phyloP scores from a whole-genome alignment of 2,329 filamentous ascomycete species.

The Paraphoma sp. region DNA sequence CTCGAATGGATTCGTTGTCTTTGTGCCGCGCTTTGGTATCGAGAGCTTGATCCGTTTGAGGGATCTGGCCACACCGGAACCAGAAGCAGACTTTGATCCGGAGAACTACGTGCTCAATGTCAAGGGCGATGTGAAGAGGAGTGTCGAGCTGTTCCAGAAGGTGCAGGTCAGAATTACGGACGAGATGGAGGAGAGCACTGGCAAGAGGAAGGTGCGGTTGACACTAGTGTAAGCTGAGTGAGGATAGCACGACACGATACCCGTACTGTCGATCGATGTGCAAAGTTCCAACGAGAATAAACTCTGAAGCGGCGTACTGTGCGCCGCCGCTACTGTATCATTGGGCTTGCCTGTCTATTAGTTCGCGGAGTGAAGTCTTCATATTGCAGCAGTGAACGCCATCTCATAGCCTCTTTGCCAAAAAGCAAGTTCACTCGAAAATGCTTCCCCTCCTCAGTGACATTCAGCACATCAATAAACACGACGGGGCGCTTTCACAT shows the following conservation, averaged over 20 bases:
- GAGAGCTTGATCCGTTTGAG: conserved; percentile 87
- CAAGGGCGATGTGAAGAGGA: conserved; percentile 61
- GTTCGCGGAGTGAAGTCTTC: too few species aligned
- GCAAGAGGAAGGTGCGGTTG: conserved; percentile 89
- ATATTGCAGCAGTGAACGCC: too few species aligned
- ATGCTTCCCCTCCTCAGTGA: too few species aligned
- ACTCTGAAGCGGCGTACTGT: too few species aligned
- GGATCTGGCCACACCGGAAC: conserved; percentile 78
- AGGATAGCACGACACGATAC: not conserved
- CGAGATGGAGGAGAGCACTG: conserved; percentile 92
- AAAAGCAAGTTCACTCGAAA: too few species aligned
- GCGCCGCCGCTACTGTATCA: too few species aligned
- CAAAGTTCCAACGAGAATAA: too few species aligned
- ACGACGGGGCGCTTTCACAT: not conserved
- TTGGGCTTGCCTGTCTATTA: too few species aligned
- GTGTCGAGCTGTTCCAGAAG: conserved; percentile 88
- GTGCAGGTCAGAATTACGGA: conserved; percentile 88
- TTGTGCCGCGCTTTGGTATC: conserved; percentile 94
- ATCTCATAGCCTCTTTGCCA: too few species aligned
- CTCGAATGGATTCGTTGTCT: conserved; percentile 95
- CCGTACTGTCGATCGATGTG: not conserved
- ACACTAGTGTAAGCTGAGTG: conserved; percentile 50
- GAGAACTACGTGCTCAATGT: conserved; percentile 81
- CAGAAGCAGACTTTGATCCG: conserved; percentile 81
- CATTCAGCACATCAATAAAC: too few species aligned